Evolutionary conservation across 176 grass and related monocot genomes (phyloP), one percentile per base, ranked within the genome.

Genomic region (Luzula sylvatica): DNA sequence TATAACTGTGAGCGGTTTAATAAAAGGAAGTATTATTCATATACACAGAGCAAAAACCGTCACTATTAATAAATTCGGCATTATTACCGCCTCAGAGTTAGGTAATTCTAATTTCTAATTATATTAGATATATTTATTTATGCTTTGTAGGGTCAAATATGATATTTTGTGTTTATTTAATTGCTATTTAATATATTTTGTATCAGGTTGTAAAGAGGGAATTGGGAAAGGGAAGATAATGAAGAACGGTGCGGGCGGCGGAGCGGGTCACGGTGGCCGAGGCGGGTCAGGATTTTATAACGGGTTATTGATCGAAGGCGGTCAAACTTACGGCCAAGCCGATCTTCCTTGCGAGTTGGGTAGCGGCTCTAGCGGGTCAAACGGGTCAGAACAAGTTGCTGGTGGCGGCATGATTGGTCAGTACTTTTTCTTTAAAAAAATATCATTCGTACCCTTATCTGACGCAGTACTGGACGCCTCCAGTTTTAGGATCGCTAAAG

Each of bases 1-100:
- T 42, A 73, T 96, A 72, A 96, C 46, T 54, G 51, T 96, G 27
- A 71, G 75, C 74, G 92, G 92, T 54, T 24, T 72, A 65, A 56
- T 96, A 48, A 85, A 53, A 61, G 92, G 92, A 58, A 96, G 81
- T 73, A 81, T 96, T 65, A 80, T 96, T 60, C 84, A 96, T 58
- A 96, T 96, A 65, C 92, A 96, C 63, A 81, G 92, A 68, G 92
- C 92, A 66, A 96, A 84, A 76, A 96, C 92, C 43, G 81, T 96
- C 22, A 82, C 71, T 5, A 58, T 96, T 72, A 51, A 65, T 52
- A 68, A 65, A 32, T 26, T 82, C 65, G 92, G 92, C 60, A 82
- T 66, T 27, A 82, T 96, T 65, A 96, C 71, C 79, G 85, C 92
- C 60, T 86, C 92, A 82, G 92, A 86, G 78, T 90, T 89, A 86